phyloP scores from a whole-genome alignment of 768 basidiomycete genomes.

The Lentinula sp. region DNA sequence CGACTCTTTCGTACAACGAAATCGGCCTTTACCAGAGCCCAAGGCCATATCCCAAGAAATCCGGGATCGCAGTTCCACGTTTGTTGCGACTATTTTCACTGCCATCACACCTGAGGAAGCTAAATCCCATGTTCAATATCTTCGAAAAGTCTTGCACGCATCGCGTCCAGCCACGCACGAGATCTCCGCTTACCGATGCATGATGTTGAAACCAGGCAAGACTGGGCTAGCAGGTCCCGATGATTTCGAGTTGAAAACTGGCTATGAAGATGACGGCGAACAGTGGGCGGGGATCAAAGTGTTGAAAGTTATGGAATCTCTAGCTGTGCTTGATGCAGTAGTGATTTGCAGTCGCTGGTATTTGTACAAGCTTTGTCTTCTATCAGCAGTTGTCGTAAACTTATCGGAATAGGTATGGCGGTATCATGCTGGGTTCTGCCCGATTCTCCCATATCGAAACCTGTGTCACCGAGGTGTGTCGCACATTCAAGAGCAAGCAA shows the following conservation, averaged over 20 bases:
- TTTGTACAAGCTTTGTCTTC: conserved; percentile 7
- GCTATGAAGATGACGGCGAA: conserved; percentile 74
- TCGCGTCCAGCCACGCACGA: conserved; percentile 60
- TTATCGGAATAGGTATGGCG: conserved; percentile 57
- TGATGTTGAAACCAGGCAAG: conserved; percentile 59
- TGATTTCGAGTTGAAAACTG: conserved; percentile 65
- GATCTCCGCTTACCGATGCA: conserved; percentile 75
- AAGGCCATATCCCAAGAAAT: conserved; percentile 55
- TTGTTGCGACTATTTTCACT: conserved; percentile 50
- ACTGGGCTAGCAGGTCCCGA: conserved; percentile 67
- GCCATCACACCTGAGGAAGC: conserved; percentile 51
- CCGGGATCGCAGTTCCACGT: conserved; percentile 67
- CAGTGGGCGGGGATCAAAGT: conserved; percentile 61
- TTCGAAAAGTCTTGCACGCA: conserved; percentile 50
- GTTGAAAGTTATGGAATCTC: conserved; percentile 61
- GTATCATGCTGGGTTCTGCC: conserved; percentile 70
- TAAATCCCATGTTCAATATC: conserved; percentile 15
- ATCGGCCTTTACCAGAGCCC: background rate
- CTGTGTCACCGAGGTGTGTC: conserved; percentile 71
- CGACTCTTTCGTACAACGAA: background rate
- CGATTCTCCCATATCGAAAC: conserved; percentile 76
- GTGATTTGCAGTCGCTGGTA: conserved; percentile 80
- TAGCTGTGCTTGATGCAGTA: conserved; percentile 69
- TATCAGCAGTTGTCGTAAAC: background rate
- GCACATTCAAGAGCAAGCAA: conserved; percentile 57